These are phyloP conservation scores for Pseudogymnoascus sp. DNA, from an alignment of 2,329 filamentous ascomycete species.

Conservation along the genomic window DNA sequence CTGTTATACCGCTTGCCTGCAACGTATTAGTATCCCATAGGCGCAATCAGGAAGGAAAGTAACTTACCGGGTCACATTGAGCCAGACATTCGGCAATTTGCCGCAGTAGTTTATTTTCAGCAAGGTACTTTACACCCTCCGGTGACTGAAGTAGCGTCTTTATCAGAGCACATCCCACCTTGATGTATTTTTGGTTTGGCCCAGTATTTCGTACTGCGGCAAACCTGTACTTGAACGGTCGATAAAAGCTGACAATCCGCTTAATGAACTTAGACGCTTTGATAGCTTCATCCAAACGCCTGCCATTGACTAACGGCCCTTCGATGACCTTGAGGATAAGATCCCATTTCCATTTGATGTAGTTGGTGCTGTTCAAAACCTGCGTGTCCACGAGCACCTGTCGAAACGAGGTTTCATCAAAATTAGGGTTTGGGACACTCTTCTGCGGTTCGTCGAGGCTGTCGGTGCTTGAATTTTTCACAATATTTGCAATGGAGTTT, in stretches of 20 bases:
- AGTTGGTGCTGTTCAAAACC: slow-evolving; percentile 83
- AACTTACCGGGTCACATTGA: slow-evolving; percentile 76
- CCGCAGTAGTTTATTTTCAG: slow-evolving; percentile 84
- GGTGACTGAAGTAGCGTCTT: slow-evolving; percentile 76
- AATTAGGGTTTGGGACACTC: slow-evolving; percentile 39
- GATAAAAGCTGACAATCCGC: slow-evolving; percentile 85
- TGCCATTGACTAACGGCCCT: slow-evolving; percentile 82
- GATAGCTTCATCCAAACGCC: slow-evolving; percentile 86
- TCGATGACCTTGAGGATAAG: slow-evolving; percentile 85
- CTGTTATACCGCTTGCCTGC: slow-evolving; percentile 64
- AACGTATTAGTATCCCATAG: slow-evolving; percentile 15
- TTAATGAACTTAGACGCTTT: slow-evolving; percentile 96
- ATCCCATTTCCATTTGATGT: slow-evolving; percentile 96
- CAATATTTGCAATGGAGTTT: slow-evolving; percentile 16
- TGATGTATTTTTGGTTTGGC: slow-evolving; percentile 88
- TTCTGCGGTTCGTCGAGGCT: slow-evolving; percentile 50
- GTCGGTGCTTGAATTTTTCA: slow-evolving; percentile 33
- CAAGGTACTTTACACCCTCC: slow-evolving; percentile 77
- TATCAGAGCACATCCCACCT: slow-evolving; percentile 80
- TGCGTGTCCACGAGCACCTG: slow-evolving; percentile 67
- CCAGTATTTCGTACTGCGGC: slow-evolving; percentile 84
- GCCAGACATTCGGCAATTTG: slow-evolving; percentile 95
- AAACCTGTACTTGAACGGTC: slow-evolving; percentile 95
- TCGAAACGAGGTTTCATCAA: slow-evolving; percentile 55
- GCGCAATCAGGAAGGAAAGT: neutral